Base-by-base conservation (phyloP, 2,329 filamentous ascomycete species). In the Fusarium piperis region DNA sequence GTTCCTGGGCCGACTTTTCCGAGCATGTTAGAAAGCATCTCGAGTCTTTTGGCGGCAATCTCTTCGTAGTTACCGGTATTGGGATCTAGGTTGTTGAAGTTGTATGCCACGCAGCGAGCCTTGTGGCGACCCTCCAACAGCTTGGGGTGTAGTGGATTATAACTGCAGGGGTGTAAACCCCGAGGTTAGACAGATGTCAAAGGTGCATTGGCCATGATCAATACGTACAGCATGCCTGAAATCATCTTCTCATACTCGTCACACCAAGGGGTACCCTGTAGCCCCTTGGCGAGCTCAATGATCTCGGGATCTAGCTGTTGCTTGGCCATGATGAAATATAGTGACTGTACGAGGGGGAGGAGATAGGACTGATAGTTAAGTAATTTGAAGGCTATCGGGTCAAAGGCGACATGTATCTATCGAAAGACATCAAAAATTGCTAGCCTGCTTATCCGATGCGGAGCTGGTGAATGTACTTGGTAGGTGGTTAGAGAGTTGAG, bases 1-100 rank as follows among this genome's bases (percentile, higher is more conserved):
- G 81, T 83, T 0, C 86, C 86, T 3, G 20, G 15, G 12, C 75
- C 73, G 44, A 76, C 67, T 9, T 63, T 65, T 30, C 73, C 75
- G 8, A 76, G 70, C 12, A 77, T 59, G 11, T 65, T 68, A 1
- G 53, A 57, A 0, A 77, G 63, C 7, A 77, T 44, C 23, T 75
- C 57, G 1, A 39, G 12, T 0, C 65, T 62, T 18, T 59, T 63
- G 3, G 36, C 16, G 3, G 15, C 66, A 15, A 70, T 62, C 20
- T 75, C 59, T 5, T 68, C 52, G 2, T 15, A 64, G n/a, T 52
- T 64, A 6, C 70, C 72, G 0, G 59, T 52, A 46, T 67, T 77
- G 16, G 75, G 75, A 12, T 77, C 72, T 9, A 76, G 20, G 16
- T 74, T 75, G 64, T 77, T 77, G 52, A 66, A 77, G 39, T 71